Percentiles rank a stretch among this genome's conserved stretches.
These are phyloP conservation scores for Suillus subaureus DNA, from an alignment of 768 basidiomycete species.

Conservation along the genomic window DNA sequence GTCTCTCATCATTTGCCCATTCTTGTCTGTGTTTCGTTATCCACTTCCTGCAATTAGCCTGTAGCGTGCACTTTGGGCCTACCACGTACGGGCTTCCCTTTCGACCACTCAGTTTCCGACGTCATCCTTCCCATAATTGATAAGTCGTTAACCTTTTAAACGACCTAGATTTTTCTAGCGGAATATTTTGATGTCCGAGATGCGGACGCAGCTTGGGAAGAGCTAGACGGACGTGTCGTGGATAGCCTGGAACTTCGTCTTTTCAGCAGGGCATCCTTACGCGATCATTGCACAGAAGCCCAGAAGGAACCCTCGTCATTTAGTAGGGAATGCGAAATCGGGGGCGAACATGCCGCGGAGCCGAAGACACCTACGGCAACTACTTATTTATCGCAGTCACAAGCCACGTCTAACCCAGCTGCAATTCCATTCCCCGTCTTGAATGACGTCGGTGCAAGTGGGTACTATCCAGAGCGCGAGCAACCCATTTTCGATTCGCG, in stretches of 20 bases:
- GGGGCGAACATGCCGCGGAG: constrained; percentile 36
- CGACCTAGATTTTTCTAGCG: constrained; percentile 48
- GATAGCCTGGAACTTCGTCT: constrained; percentile 56
- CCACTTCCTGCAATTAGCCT: not conserved
- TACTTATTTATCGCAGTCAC: constrained; percentile 37
- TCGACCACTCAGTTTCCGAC: constrained; percentile 1
- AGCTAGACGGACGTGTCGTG: constrained; percentile 49
- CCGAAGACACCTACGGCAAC: constrained; percentile 39
- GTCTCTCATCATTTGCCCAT: constrained; percentile 16
- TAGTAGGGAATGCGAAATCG: constrained; percentile 31
- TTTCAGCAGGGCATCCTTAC: constrained; percentile 36
- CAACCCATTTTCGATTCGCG: constrained; percentile 13
- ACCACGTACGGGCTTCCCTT: constrained; percentile 5
- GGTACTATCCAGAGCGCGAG: constrained; percentile 27
- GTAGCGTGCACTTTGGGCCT: constrained; percentile 12
- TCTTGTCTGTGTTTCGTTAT: not conserved
- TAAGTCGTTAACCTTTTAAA: not conserved
- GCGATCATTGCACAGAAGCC: constrained; percentile 25
- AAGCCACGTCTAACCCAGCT: constrained; percentile 25
- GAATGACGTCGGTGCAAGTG: constrained; percentile 23
- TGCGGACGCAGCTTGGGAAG: constrained; percentile 51
- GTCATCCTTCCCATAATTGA: not conserved
- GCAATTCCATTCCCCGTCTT: constrained; percentile 26
- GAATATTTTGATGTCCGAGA: constrained; percentile 72
- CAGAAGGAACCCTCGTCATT: constrained; percentile 30